Percentiles rank a stretch among this genome's conserved stretches.
phyloP scores from a whole-genome alignment of 2,329 filamentous ascomycete genomes.

The Venturia asperata region DNA sequence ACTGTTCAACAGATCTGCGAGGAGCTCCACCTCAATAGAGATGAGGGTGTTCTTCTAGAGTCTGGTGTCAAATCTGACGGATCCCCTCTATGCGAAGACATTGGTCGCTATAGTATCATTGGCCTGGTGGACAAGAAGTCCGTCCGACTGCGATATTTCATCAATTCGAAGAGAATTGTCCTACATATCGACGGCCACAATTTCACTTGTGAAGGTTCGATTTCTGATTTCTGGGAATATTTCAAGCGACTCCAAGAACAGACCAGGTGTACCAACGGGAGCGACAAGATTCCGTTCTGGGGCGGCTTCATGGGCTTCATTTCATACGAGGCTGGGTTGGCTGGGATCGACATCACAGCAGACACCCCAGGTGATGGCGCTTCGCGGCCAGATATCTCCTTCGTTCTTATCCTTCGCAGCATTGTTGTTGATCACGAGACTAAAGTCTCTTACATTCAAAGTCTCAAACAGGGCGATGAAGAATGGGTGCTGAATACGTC shows the following conservation, averaged over 20 bases:
- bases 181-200: constrained; percentile 28
- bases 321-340: constrained; percentile 75
- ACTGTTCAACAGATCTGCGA: constrained; percentile 33
- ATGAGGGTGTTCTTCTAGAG: constrained; percentile 40
- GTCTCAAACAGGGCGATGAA: constrained; percentile 44
- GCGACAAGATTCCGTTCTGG: constrained; percentile 54
- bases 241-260: constrained; percentile 34
- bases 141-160: constrained; percentile 32
- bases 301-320: constrained; percentile 80
- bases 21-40: constrained; percentile 28
- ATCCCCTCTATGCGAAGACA: constrained; percentile 38
- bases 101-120: constrained; percentile 66
- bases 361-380: constrained; percentile 31
- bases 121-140: constrained; percentile 56
- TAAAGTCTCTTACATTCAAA: constrained; percentile 59
- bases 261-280: constrained; percentile 35
- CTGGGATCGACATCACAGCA: constrained; percentile 47
- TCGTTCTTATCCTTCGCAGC: constrained; percentile 70
- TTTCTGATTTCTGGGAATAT: constrained; percentile 19
- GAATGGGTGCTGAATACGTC: constrained; percentile 38
- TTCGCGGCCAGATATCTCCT: constrained; percentile 60
- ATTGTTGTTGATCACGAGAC: constrained; percentile 68
- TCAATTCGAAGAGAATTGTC: constrained; percentile 24
- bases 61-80: constrained; percentile 39
- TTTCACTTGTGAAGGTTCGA: constrained; percentile 17